These are phyloP conservation scores for Cystobasidium tubakii DNA, from an alignment of 768 basidiomycete species.

Conservation along the genomic window DNA sequence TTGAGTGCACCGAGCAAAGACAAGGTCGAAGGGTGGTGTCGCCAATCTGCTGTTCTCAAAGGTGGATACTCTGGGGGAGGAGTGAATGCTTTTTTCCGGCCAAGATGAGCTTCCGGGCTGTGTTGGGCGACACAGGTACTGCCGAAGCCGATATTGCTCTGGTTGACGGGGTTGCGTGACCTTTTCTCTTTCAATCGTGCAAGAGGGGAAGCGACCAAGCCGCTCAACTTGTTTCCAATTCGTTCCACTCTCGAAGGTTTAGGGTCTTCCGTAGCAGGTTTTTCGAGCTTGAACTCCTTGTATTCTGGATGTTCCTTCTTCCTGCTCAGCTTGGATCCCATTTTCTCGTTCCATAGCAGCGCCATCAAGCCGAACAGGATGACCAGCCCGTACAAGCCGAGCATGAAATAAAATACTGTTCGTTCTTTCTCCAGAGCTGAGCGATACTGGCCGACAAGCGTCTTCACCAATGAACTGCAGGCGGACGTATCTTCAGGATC, in stretches of 20 bases:
- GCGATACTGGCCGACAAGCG: slow-evolving; percentile 27
- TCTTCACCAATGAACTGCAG: slow-evolving; percentile 9
- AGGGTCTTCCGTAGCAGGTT: not conserved
- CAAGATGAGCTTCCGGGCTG: not conserved
- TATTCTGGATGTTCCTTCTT: not conserved
- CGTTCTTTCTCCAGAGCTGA: slow-evolving; percentile 20
- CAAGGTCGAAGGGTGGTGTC: not conserved
- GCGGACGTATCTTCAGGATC: not conserved
- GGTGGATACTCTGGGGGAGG: not conserved
- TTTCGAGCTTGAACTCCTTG: slow-evolving; percentile 15
- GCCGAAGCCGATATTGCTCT: not conserved
- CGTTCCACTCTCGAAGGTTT: not conserved
- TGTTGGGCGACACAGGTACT: not conserved
- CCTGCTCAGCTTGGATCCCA: not conserved
- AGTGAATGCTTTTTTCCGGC: not conserved
- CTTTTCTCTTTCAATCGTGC: not conserved
- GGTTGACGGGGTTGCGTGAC: not conserved
- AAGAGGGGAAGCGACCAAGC: not conserved
- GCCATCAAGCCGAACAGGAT: slow-evolving; percentile 14
- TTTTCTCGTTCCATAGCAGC: slow-evolving; percentile 24
- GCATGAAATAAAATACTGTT: slow-evolving; percentile 2
- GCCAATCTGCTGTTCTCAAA: not conserved
- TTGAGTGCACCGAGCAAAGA: not conserved
- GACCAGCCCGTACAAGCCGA: slow-evolving; percentile 20
- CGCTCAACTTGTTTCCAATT: not conserved